Conservation (phyloP, 2,329 filamentous ascomycete species). For the Colletotrichum karsti region DNA sequence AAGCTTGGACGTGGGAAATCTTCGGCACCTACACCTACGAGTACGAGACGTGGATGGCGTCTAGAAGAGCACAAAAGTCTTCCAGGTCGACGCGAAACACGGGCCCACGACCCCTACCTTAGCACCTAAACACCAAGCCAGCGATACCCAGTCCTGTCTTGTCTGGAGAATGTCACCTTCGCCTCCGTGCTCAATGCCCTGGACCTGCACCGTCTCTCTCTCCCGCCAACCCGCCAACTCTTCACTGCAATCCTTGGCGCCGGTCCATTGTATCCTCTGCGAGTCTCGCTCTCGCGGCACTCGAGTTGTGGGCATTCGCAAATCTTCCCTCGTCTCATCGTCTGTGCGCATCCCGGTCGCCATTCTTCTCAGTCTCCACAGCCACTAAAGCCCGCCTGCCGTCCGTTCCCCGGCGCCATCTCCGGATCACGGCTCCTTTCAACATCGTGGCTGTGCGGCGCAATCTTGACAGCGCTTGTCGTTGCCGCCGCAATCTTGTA, state of each 20-base stretch:
- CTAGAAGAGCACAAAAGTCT: slow-evolving; percentile 4
- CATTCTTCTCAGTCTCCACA: background rate
- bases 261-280: background rate
- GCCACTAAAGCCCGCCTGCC: background rate
- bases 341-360: slow-evolving; percentile 20
- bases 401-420: background rate
- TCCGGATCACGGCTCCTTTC: slow-evolving; percentile 8
- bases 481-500: background rate
- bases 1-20: background rate
- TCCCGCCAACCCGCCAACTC: background rate
- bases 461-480: slow-evolving; percentile 6
- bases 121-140: background rate
- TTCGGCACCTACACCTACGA: too few species aligned
- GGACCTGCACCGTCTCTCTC: background rate
- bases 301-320: background rate
- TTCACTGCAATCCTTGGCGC: background rate
- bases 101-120: slow-evolving; percentile 16
- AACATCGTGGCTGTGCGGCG: slow-evolving; percentile 10
- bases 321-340: slow-evolving; percentile 10
- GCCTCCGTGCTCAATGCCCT: slow-evolving; percentile 21
- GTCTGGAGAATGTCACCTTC: slow-evolving; percentile 19
- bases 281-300: background rate
- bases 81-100: slow-evolving; percentile 18
- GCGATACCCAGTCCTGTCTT: slow-evolving; percentile 4
- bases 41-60: background rate